phyloP scores from a whole-genome alignment of 306 rosid genomes.

The Betula pendula region DNA sequence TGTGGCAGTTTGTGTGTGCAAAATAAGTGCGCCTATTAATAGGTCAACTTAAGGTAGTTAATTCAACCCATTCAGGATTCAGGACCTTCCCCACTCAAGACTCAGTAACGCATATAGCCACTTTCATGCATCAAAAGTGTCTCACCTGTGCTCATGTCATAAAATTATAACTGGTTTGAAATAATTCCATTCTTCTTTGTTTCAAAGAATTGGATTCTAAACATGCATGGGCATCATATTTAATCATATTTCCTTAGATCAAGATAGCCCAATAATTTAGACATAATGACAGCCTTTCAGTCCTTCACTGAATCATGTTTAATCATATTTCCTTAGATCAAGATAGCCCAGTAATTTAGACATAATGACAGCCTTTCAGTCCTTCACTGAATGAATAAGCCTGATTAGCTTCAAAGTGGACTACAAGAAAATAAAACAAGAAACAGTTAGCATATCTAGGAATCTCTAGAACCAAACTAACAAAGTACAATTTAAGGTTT shows the following conservation, averaged over 20 bases:
- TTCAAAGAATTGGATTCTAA: background rate
- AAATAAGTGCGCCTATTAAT: background rate
- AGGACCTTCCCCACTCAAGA: constrained; percentile 5
- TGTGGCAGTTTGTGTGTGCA: background rate
- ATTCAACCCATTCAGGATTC: background rate
- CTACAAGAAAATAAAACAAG: background rate
- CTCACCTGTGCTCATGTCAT: background rate
- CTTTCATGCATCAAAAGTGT: background rate
- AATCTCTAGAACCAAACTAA: background rate
- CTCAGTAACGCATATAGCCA: background rate
- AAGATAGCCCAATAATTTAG: background rate
- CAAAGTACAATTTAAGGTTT: background rate
- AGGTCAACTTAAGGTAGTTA: constrained; percentile 5
- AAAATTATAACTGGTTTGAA: background rate
- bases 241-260: background rate
- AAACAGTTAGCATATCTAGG: background rate
- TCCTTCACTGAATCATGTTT: background rate
- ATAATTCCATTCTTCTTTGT: background rate
- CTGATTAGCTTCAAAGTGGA: background rate
- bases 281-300: background rate
- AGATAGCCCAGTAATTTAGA: background rate
- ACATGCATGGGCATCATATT: background rate
- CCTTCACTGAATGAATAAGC: no score
- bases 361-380: background rate
- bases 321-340: background rate